Base-by-base conservation (phyloP, 2,329 filamentous ascomycete species). In the Cladosporium sp. region DNA sequence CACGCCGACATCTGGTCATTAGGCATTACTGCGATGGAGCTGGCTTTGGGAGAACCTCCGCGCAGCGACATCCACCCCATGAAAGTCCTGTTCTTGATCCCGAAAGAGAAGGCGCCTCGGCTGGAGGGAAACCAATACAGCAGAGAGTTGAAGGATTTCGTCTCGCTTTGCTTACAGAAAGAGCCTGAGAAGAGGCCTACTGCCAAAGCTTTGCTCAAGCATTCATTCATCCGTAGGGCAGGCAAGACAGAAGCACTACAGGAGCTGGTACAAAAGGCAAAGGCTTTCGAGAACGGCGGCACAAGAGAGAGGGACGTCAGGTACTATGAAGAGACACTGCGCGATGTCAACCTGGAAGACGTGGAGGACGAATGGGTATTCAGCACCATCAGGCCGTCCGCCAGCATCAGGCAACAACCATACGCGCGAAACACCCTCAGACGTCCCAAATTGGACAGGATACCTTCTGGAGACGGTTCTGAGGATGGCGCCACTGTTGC, bases 1-100 rank as follows among this genome's bases (percentile, higher is more conserved):
- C 95, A 95, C 79, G 93, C 93, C 6, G 93, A 97, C 75, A 93
- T 97, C 66, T 97, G 93, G 93, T 96, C 92, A 0, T 80, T 97
- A 54, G 93, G 93, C 8, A 96, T 97, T 73, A 96, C 92, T 0
- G 93, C 93, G 14, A 92, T 96, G 79, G 93, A 97, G 77, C 85
- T 97, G 82, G 90, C 92, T 38, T 87, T 92, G 62, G 93, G 93
- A 69, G 93, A 96, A 74, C 93, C 93, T n/a, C 93, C 93, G 0
- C 85, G 96, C 76, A 91, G 91, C 61, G 88, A 89, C 68, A 90
- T 92, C 0, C 92, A 96, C 76, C 93, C 93, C 4, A 96, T 96
- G 92, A 96, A 96, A 78, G 93, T 96, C 11, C 83, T 97, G 11
- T 95, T 96, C 75, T 85, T 94, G 66, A 97, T 97, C 68, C 93